A percentile compares a stretch with the other conserved stretches of the same genome.
Evolutionary conservation across 129 eudicot genomes (phyloP).

Genomic region (Chrysanthemum lavandulifolium): DNA sequence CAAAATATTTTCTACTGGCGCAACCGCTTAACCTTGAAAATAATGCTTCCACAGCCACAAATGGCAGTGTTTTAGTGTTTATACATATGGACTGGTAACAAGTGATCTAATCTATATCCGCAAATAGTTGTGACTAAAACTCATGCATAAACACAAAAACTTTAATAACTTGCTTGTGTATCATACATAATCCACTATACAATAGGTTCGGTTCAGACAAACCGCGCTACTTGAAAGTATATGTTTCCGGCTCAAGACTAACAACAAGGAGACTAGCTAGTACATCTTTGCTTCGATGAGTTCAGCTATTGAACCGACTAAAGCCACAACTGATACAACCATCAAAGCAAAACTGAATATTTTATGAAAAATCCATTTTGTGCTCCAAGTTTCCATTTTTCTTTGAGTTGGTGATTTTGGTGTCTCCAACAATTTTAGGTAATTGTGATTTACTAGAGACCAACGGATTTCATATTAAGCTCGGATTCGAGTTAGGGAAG

Average conservation of each 20-base stretch:
- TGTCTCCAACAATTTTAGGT: no score
- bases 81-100: no score
- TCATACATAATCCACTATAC: no score
- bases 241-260: neutral
- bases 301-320: slow-evolving; percentile 64
- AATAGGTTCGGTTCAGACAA: neutral
- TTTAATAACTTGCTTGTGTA: no score
- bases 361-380: slow-evolving; percentile 56
- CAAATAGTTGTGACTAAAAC: no score
- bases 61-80: no score
- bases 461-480: no score
- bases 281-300: slow-evolving; percentile 31
- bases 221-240: neutral
- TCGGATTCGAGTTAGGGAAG: no score
- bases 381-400: slow-evolving; percentile 46
- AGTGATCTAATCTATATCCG: no score
- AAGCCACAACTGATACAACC: slow-evolving; percentile 55
- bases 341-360: slow-evolving; percentile 47
- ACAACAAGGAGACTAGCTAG: neutral
- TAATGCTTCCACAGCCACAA: neutral
- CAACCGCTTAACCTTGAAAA: neutral
- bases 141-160: no score
- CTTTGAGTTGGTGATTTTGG: no score
- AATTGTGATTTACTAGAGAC: no score
- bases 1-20: neutral